A percentile compares a stretch with the other conserved stretches of the same genome.
Conservation (phyloP, 2,329 filamentous ascomycete genomes). For the Colletotrichum graminicola region DNA sequence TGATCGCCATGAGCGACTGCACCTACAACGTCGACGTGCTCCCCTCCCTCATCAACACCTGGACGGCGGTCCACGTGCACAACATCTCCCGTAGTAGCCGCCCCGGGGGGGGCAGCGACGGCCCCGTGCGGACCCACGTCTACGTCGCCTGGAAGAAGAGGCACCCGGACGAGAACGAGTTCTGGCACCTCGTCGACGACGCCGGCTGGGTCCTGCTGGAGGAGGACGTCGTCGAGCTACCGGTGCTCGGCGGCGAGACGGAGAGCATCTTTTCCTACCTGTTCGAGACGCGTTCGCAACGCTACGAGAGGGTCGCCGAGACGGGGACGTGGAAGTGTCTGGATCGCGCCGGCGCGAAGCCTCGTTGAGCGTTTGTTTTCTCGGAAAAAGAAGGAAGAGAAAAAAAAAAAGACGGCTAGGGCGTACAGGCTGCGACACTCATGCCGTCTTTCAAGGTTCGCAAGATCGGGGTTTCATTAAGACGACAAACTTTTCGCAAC, state of each 20-base stretch:
- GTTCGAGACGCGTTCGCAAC: constrained; percentile 50
- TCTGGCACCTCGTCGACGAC: constrained; percentile 61
- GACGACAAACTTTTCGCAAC: neutral
- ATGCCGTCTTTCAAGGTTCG: neutral
- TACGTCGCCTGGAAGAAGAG: constrained; percentile 69
- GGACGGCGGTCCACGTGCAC: constrained; percentile 61
- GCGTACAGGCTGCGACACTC: neutral
- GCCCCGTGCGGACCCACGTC: constrained; percentile 54
- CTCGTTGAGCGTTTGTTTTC: neutral
- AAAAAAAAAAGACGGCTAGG: too few relatives aligned
- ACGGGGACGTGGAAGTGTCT: constrained; percentile 15
- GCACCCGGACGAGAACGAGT: constrained; percentile 63
- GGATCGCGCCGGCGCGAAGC: neutral
- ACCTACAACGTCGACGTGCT: constrained; percentile 71
- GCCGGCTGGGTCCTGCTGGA: constrained; percentile 60
- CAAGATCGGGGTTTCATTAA: neutral
- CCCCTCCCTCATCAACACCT: constrained; percentile 64
- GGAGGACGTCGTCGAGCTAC: constrained; percentile 58
- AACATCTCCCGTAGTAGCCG: constrained; percentile 48
- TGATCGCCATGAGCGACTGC: constrained; percentile 70
- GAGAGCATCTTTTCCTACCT: constrained; percentile 66
- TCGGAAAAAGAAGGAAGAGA: neutral
- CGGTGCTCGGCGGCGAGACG: constrained; percentile 58
- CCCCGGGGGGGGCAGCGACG: neutral
- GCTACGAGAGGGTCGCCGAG: neutral